Conservation (phyloP, 2,329 filamentous ascomycete species). For the Erysiphe pulchra region DNA sequence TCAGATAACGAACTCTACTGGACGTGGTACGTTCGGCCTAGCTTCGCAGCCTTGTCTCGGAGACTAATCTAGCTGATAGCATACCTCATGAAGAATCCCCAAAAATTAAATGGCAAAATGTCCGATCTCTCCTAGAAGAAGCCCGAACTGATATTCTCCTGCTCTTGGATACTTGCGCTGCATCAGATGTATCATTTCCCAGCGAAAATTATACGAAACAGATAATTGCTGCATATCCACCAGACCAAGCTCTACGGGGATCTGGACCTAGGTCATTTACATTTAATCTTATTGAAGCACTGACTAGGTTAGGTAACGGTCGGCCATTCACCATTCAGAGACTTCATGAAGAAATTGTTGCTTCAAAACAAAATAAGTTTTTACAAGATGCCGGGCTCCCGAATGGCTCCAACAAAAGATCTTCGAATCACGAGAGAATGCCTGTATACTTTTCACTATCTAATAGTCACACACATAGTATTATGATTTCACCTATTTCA, state of each 20-base stretch:
- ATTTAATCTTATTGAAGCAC: slow-evolving; percentile 26
- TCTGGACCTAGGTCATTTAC: slow-evolving; percentile 29
- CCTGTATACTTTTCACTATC: slow-evolving; percentile 31
- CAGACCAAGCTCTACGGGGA: slow-evolving; percentile 23
- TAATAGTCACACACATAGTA: slow-evolving; percentile 23
- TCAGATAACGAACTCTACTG: slow-evolving; percentile 36
- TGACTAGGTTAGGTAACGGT: slow-evolving; percentile 24
- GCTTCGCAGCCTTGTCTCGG: slow-evolving; percentile 7
- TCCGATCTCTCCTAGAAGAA: slow-evolving; percentile 35
- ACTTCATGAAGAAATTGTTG: slow-evolving; percentile 27
- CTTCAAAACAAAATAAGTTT: slow-evolving; percentile 15
- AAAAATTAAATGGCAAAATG: slow-evolving; percentile 36
- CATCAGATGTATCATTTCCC: slow-evolving; percentile 23
- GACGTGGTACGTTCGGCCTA: slow-evolving; percentile 29
- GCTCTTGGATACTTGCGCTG: slow-evolving; percentile 33
- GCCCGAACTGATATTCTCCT: slow-evolving; percentile 35
- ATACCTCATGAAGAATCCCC: slow-evolving; percentile 30
- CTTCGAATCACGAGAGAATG: slow-evolving; percentile 12
- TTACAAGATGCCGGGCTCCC: slow-evolving; percentile 18
- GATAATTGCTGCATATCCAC: slow-evolving; percentile 31
- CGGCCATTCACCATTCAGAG: slow-evolving; percentile 29
- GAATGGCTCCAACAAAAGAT: slow-evolving; percentile 19
- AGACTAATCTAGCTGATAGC: slow-evolving; percentile 20
- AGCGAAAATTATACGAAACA: slow-evolving; percentile 33
- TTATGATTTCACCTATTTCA: slow-evolving; percentile 22